phyloP scores from a whole-genome alignment of 1,284 basidiomycete species.

The Spongiforma sp. region DNA sequence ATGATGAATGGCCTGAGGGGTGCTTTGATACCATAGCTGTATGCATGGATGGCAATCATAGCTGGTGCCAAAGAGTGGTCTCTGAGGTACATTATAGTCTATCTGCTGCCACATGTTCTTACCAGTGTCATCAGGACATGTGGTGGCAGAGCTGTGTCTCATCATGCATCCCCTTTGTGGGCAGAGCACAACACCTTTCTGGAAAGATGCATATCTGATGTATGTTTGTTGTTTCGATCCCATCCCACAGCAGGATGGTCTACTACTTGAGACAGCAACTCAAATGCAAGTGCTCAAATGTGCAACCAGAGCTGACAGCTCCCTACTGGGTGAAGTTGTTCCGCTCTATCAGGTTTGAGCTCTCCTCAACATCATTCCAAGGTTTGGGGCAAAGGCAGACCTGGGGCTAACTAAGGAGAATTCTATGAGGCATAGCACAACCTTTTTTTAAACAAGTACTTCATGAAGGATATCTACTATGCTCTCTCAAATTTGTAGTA shows the following conservation, averaged over 20 bases:
- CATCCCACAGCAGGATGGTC: not conserved
- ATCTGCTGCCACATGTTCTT: not conserved
- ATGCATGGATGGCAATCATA: not conserved
- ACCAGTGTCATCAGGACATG: not conserved
- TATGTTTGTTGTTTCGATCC: not conserved
- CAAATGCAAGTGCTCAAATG: not conserved
- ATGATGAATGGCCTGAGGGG: not conserved
- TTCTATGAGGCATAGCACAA: not conserved
- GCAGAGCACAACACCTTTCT: not conserved
- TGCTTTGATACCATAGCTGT: not conserved
- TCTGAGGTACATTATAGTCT: not conserved
- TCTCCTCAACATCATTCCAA: not conserved
- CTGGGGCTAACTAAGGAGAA: not conserved
- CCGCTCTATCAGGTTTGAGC: not conserved
- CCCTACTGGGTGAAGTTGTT: not conserved
- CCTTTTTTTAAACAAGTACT: constrained; percentile 1
- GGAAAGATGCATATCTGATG: not conserved
- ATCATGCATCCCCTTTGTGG: not conserved
- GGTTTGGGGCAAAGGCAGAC: not conserved
- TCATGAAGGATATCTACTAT: not conserved
- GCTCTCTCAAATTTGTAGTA: not conserved
- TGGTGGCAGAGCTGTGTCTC: not conserved
- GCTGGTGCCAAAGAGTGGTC: constrained; percentile 1
- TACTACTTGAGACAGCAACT: not conserved
- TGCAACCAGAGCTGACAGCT: not conserved